phyloP scores from a whole-genome alignment of 2,329 filamentous ascomycete genomes.

The Xylariaceae sp. region DNA sequence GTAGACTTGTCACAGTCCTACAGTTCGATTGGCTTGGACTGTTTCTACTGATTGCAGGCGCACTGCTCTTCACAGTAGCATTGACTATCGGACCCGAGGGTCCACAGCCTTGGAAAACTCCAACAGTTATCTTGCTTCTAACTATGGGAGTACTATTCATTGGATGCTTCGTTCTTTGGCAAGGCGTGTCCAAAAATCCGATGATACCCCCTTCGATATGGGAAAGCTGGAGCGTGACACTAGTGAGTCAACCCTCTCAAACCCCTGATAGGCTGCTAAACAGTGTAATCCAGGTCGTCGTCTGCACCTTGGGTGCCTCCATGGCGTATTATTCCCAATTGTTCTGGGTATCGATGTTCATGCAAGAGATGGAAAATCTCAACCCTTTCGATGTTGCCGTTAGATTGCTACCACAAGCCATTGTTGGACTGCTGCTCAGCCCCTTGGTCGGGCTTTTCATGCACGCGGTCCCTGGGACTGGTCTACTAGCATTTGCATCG shows the following conservation, averaged over 20 bases:
- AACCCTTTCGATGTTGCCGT: conserved; percentile 30
- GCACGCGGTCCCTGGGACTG: conserved; percentile 26
- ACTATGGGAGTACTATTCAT: conserved; percentile 27
- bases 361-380: conserved; percentile 29
- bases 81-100: conserved; percentile 31
- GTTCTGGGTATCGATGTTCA: conserved; percentile 34
- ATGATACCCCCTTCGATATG: conserved; percentile 31
- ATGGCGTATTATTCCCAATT: conserved; percentile 32
- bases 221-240: conserved; percentile 26
- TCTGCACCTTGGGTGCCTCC: conserved; percentile 27
- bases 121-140: conserved; percentile 31
- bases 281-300: conserved; percentile 20
- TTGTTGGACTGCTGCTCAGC: conserved; percentile 30
- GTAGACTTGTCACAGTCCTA: conserved; percentile 15
- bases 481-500: conserved; percentile 23
- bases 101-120: conserved; percentile 31
- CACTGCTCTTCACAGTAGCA: conserved; percentile 29
- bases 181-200: conserved; percentile 27
- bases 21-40: conserved; percentile 31
- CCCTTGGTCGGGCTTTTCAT: conserved; percentile 31
- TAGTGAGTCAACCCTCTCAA: conserved; percentile 18
- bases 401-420: conserved; percentile 31
- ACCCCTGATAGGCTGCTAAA: conserved; percentile 4
- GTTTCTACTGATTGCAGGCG: conserved; percentile 26
- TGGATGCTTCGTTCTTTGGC: conserved; percentile 31